phyloP scores from a whole-genome alignment of 1,284 basidiomycete genomes.

The Apiotrichum brassicae region DNA sequence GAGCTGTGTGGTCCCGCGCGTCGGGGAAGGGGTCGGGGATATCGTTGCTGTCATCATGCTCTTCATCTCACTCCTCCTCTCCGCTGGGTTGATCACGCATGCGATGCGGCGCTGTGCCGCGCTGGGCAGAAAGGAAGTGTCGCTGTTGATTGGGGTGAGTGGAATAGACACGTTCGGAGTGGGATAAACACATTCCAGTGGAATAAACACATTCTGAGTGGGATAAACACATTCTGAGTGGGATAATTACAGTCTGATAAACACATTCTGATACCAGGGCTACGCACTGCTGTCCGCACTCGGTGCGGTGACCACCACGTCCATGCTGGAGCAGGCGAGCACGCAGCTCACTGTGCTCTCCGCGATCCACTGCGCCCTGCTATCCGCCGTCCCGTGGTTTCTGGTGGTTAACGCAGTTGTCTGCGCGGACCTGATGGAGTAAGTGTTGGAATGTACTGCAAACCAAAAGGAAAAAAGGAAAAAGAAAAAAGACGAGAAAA shows the following conservation, averaged over 20 bases:
- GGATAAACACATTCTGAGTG: not conserved
- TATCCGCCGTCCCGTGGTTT: conserved; percentile 67
- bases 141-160: conserved; percentile 33
- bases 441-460: conserved; percentile 9
- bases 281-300: conserved; percentile 68
- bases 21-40: conserved; percentile 38
- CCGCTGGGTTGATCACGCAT: conserved; percentile 19
- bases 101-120: conserved; percentile 33
- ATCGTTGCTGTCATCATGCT: conserved; percentile 39
- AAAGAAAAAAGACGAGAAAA: not conserved
- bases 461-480: too few species aligned
- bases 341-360: conserved; percentile 63
- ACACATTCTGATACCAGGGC: conserved; percentile 35
- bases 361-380: conserved; percentile 61
- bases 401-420: conserved; percentile 71
- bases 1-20: conserved; percentile 36
- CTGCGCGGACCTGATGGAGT: conserved; percentile 61
- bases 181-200: too few species aligned
- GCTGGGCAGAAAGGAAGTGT: conserved; percentile 39
- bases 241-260: not conserved
- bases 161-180: not conserved
- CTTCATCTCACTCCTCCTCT: conserved; percentile 28
- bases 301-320: conserved; percentile 69
- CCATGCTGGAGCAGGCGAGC: conserved; percentile 62
- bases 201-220: not conserved